Evolutionary conservation across 768 basidiomycete genomes (phyloP), one percentile per base, ranked within the genome.

Genomic region (Suillus subalutaceus): DNA sequence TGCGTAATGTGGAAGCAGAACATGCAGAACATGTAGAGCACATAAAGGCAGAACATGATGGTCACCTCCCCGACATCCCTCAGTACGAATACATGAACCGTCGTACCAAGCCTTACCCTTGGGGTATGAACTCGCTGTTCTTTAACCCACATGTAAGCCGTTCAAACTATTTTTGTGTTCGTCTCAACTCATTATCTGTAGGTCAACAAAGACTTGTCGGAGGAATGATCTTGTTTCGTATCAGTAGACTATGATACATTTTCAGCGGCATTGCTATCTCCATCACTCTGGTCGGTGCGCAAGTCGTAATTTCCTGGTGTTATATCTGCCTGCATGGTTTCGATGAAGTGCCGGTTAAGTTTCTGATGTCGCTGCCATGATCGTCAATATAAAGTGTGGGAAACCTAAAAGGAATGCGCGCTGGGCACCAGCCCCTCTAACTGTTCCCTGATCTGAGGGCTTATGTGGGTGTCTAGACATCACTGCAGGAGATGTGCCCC

Each of bases 51-150:
- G 90, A 91, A 79, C 88, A 94, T 75, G 87, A 83, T 53, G 92
- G 92, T 46, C 81, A 85, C 64, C 84, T 92, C 62, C 91, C 91
- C 65, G 85, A 89, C 68, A 77, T 83, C 37, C 91, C 93, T 52
- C 80, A 79, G n/a, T 95, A 88, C 72, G 86, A 92, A 52, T 92
- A 90, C 81, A 72, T 95, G 78, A 93, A 94, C 81, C 86, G 82
- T 72, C 83, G 93, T 67, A 75, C 76, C 66, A 93, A 92, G 77
- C 91, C 93, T 48, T 95, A 85, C 84, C 93, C 93, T 23, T 95
- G 93, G 93, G 93, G 93, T 30, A 78, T 70, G 71, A 95, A 95
- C 85, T 84, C 86, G 16, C 84, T 95, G 20, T 95, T 95, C 84
- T 95, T 85, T 82, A 94, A 93, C 75, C 77, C 87, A 61, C 82